Conservation (phyloP, 2,329 filamentous ascomycete species). For the Cryphonectria radicalis region DNA sequence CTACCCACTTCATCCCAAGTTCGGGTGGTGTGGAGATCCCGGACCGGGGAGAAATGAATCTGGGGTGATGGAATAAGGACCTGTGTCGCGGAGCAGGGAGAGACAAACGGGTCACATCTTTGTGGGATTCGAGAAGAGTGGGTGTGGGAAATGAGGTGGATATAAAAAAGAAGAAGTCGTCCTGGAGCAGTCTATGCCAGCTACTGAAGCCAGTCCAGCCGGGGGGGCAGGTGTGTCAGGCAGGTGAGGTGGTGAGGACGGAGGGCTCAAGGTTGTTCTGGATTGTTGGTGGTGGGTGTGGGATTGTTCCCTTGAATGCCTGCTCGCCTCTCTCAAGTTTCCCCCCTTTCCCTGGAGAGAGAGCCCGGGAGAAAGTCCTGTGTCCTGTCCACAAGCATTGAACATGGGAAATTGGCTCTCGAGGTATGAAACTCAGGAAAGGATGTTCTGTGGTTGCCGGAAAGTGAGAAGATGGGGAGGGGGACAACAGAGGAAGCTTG, state of each 20-base stretch:
- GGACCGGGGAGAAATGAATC: not conserved
- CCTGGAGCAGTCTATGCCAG: not conserved
- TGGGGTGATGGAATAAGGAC: not conserved
- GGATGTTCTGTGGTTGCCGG: not conserved
- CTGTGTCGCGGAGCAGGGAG: not conserved
- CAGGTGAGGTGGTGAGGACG: not conserved
- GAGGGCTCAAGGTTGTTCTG: not conserved
- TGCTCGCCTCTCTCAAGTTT: not conserved
- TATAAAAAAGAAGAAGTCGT: not conserved
- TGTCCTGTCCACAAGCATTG: not conserved
- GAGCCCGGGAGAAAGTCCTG: not conserved
- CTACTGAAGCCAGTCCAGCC: not conserved
- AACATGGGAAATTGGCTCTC: not conserved
- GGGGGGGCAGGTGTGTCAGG: not conserved
- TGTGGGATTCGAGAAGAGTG: not conserved
- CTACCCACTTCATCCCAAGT: slow-evolving; percentile 11
- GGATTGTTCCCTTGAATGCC: not conserved
- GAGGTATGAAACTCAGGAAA: not conserved
- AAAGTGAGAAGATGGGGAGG: not conserved
- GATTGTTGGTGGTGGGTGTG: not conserved
- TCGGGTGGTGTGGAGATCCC: not conserved
- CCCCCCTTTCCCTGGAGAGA: not conserved
- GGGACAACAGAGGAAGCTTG: not conserved
- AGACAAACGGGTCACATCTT: not conserved
- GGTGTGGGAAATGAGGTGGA: not conserved